Percentiles rank a stretch among this genome's conserved stretches.
Evolutionary conservation across 352 stramenopile species (phyloP).

Genomic region (Phytopythium boreale): DNA sequence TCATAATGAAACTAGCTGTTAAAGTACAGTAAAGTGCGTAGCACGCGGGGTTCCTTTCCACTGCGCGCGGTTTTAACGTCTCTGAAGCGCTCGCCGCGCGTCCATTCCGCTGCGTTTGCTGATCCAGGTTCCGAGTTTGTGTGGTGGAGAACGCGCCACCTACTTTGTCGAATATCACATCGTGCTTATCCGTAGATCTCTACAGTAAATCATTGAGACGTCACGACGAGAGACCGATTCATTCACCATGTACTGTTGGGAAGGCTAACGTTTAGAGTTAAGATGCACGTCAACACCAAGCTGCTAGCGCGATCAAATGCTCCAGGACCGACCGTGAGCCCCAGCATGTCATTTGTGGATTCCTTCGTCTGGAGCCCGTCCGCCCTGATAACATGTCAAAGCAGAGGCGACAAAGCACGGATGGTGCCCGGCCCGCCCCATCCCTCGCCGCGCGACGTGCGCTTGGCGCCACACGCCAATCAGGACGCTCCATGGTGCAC

Average conservation of each 20-base stretch:
- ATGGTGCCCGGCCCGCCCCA: background rate
- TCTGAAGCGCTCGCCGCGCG: background rate
- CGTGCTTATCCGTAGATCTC: too few species aligned
- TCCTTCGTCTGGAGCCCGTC: background rate
- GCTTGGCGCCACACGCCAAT: constrained; percentile 5
- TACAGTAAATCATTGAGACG: too few species aligned
- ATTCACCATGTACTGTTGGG: too few species aligned
- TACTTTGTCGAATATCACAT: background rate
- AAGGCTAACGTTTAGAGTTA: too few species aligned
- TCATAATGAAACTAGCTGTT: too few species aligned
- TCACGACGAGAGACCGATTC: too few species aligned
- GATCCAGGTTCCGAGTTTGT: background rate
- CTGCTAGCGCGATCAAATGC: too few species aligned
- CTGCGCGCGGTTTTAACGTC: background rate
- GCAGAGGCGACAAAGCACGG: background rate
- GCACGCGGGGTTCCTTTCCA: too few species aligned
- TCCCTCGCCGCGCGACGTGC: background rate
- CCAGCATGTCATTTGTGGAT: background rate
- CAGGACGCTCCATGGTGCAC: background rate
- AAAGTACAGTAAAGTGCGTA: too few species aligned
- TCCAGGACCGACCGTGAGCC: too few species aligned
- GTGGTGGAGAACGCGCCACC: background rate
- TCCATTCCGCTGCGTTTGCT: background rate
- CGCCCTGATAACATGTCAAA: constrained; percentile 5
- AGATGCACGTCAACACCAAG: too few species aligned